Evolutionary conservation across 805 yeast genomes (phyloP).

Genomic region (Candida broadrunensis): DNA sequence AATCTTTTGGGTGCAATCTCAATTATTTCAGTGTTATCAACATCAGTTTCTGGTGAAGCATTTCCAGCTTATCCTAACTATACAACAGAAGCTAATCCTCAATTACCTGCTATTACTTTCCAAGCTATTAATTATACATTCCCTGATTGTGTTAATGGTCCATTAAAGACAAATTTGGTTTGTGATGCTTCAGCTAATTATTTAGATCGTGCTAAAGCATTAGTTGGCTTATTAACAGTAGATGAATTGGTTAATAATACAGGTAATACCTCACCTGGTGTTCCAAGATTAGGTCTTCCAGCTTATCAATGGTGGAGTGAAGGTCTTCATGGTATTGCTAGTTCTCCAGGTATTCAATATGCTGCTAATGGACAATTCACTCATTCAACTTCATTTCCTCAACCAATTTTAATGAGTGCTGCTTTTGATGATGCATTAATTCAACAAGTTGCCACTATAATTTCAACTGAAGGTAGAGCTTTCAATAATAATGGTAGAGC

Average conservation of each 20-base stretch:
- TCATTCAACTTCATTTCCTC: constrained; percentile 5
- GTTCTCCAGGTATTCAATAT: constrained; percentile 1
- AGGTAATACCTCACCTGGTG: constrained; percentile 6
- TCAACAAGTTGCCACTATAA: constrained; percentile 2
- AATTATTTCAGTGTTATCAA: not conserved
- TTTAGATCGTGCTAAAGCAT: constrained; percentile 3
- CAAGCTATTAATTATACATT: constrained; percentile 2
- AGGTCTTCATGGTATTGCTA: constrained; percentile 6
- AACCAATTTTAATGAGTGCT: constrained; percentile 5
- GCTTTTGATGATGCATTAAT: constrained; percentile 3
- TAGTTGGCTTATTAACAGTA: constrained; percentile 2
- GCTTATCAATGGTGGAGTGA: constrained; percentile 6
- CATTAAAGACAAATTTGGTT: constrained; percentile 3
- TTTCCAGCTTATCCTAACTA: constrained; percentile 4
- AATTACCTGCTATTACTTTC: constrained; percentile 4
- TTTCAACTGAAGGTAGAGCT: constrained; percentile 5
- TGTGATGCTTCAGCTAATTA: constrained; percentile 1
- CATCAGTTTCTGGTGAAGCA: constrained; percentile 1
- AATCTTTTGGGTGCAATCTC: not conserved
- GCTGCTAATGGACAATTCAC: constrained; percentile 1
- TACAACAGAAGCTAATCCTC: constrained; percentile 4
- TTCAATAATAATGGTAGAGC: constrained; percentile 5
- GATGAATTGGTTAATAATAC: constrained; percentile 2
- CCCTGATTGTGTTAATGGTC: constrained; percentile 6
- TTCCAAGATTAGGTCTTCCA: constrained; percentile 5